Evolutionary conservation across 306 rosid genomes (phyloP).

Genomic region (Hylodesmum podocarpum): DNA sequence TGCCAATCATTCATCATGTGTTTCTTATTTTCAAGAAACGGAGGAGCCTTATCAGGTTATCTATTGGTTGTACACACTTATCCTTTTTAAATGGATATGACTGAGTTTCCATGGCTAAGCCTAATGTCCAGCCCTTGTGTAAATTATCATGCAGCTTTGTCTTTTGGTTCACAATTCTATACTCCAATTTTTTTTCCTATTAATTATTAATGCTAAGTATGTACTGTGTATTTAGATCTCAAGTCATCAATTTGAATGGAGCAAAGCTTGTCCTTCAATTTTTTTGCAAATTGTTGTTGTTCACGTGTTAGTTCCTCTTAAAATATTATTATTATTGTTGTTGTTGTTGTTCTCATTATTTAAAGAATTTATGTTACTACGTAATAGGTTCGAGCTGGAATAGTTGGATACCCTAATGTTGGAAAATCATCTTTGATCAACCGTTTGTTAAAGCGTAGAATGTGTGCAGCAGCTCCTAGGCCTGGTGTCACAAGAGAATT

Average conservation of each 20-base stretch:
- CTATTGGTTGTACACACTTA: neutral
- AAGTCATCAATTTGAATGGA: neutral
- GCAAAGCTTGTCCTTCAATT: neutral
- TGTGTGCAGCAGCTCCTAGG: conserved; percentile 97
- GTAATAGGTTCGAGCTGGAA: conserved; percentile 91
- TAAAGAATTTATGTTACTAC: neutral
- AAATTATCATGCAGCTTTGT: neutral
- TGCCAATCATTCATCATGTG: neutral
- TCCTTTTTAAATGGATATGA: neutral
- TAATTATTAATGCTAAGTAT: neutral
- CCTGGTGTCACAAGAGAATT: conserved; percentile 92
- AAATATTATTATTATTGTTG: neutral
- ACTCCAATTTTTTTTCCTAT: neutral
- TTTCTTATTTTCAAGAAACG: neutral
- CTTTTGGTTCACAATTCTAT: conserved; percentile 17
- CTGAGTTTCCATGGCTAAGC: neutral
- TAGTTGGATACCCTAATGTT: conserved; percentile 95
- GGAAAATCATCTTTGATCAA: conserved; percentile 91
- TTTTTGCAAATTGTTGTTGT: neutral
- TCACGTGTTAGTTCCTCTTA: conserved; percentile 9
- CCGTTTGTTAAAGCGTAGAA: conserved; percentile 82
- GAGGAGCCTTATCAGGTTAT: neutral
- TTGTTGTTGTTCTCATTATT: neutral
- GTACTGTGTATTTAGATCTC: neutral
- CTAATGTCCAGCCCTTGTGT: neutral